Base-by-base conservation (phyloP, 106 monocot species). In the Platanthera zijinensis region DNA sequence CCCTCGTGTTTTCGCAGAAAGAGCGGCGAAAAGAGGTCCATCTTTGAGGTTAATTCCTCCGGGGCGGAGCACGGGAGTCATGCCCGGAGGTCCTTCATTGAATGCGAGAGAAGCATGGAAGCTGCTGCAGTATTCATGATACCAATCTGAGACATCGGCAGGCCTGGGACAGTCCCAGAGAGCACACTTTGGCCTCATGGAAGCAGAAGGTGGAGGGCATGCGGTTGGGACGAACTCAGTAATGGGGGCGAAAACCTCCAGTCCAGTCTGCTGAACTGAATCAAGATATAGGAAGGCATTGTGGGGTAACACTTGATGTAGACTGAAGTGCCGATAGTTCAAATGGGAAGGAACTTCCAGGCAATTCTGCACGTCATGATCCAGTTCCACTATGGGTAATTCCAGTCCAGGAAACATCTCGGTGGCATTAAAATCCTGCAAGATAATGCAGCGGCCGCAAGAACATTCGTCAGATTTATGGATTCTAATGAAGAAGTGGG, bases 21-120 rank as follows among this genome's bases (percentile, higher is more conserved):
- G 89, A 63, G 94, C 89, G 51, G 89, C 86, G 86, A 97, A 97
- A 39, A 97, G 89, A 48, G 97, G 97, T 12, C 96, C 91, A 81
- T 97, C 97, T 74, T 97, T 97, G 63, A 97, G 79, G 79, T 97
- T 91, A 69, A 97, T 97, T 50, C 97, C 97, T 59, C 94, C 89
- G 64, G 97, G 97, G 17, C 97, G 82, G 19, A 94, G 76, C 47
- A 97, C 94, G 7, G 97, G 97, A 74, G 74, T 79, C 86, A 84
- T 94, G 39, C 91, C 94, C 72, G 91, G 91, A 80, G 81, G 91
- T 0, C 97, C 91, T 89, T 97, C 97, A 59, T 84, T 84, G 10
- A 83, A 77, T 50, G 97, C 94, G 49, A 97, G 54, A 73, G 84
- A 84, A 51, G 88, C 84, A 86, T 97, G 94, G 72, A 89, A 81